Conservation (phyloP, 768 basidiomycete species). For the Suillus paluster region DNA sequence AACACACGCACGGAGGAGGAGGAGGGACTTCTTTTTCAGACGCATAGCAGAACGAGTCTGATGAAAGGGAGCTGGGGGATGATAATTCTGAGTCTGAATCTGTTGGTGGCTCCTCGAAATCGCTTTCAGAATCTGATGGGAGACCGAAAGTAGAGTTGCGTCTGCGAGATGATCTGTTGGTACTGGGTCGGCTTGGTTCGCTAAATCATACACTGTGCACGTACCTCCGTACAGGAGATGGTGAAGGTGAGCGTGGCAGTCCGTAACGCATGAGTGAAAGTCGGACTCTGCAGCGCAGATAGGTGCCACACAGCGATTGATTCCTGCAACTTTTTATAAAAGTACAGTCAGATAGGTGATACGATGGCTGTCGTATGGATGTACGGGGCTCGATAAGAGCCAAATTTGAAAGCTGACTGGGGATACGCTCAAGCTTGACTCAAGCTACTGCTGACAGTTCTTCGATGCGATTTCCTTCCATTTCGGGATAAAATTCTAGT, state of each 20-base stretch:
- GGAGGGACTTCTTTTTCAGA: constrained; percentile 48
- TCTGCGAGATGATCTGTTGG: constrained; percentile 23
- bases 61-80: constrained; percentile 32
- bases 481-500: background rate
- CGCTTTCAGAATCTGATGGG: constrained; percentile 51
- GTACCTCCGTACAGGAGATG: constrained; percentile 51
- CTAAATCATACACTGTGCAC: constrained; percentile 16
- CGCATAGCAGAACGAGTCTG: constrained; percentile 45
- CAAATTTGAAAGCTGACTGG: background rate
- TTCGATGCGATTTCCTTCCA: background rate
- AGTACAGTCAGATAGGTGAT: background rate
- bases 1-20: constrained; percentile 38
- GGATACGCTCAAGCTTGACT: background rate
- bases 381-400: background rate
- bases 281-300: background rate
- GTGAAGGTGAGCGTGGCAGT: constrained; percentile 54
- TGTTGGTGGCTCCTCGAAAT: constrained; percentile 35
- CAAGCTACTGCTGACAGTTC: background rate
- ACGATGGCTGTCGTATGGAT: background rate
- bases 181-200: constrained; percentile 7
- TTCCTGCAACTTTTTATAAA: background rate
- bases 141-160: constrained; percentile 58
- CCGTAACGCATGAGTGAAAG: constrained; percentile 52
- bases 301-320: background rate
- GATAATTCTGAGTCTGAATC: constrained; percentile 40